Evolutionary conservation across 2,329 filamentous ascomycete genomes (phyloP).

Genomic region (Alternaria ventricosa): DNA sequence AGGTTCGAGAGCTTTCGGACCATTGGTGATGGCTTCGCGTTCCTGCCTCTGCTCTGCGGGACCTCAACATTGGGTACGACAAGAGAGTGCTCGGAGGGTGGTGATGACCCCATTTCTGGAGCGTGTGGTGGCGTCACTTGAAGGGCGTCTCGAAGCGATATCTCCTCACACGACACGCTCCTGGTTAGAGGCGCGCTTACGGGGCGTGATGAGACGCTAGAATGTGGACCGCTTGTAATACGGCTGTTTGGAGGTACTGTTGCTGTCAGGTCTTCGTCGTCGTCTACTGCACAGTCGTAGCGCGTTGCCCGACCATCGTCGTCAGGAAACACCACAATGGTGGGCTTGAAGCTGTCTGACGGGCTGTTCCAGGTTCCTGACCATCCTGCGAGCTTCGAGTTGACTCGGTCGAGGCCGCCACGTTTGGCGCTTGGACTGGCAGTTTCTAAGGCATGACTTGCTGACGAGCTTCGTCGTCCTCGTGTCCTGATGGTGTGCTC

Average conservation of each 20-base stretch:
- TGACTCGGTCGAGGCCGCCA: slow-evolving; percentile 39
- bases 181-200: slow-evolving; percentile 25
- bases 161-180: slow-evolving; percentile 17
- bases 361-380: slow-evolving; percentile 27
- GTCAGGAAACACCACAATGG: slow-evolving; percentile 39
- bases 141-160: neutral
- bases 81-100: slow-evolving; percentile 3
- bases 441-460: slow-evolving; percentile 24
- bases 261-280: slow-evolving; percentile 27
- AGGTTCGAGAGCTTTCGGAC: slow-evolving; percentile 35
- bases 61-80: slow-evolving; percentile 13
- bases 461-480: slow-evolving; percentile 27
- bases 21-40: neutral
- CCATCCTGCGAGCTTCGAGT: slow-evolving; percentile 42
- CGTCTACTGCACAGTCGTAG: slow-evolving; percentile 22
- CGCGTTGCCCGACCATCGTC: slow-evolving; percentile 18
- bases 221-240: slow-evolving; percentile 29
- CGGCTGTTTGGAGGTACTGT: slow-evolving; percentile 40
- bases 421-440: slow-evolving; percentile 15
- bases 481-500: slow-evolving; percentile 10
- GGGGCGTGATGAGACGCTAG: slow-evolving; percentile 26
- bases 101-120: neutral
- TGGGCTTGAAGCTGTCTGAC: slow-evolving; percentile 27
- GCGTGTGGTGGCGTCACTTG: neutral
- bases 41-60: slow-evolving; percentile 2